Percentiles rank a stretch among this genome's conserved stretches.
Conservation (phyloP, 2,329 filamentous ascomycete genomes). For the Fusarium pseudocircinatum region DNA sequence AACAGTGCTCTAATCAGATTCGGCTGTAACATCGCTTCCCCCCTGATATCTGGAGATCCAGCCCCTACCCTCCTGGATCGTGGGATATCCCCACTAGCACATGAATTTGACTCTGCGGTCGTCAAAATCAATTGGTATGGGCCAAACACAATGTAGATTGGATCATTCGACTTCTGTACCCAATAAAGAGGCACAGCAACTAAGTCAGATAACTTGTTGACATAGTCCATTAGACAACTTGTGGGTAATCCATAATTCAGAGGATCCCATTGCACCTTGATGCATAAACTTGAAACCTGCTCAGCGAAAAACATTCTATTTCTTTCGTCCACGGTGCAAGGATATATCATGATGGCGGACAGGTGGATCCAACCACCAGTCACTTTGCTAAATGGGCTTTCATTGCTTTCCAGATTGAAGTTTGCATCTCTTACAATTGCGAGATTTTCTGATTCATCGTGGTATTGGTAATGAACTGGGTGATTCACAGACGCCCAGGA, state of each 20-base stretch:
- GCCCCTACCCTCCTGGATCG: neutral
- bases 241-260: neutral
- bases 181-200: neutral
- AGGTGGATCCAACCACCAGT: neutral
- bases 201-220: neutral
- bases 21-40: neutral
- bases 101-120: accelerated
- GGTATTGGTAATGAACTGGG: accelerated
- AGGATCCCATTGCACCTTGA: neutral
- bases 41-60: neutral
- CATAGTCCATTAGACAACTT: neutral
- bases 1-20: neutral
- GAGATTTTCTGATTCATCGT: neutral
- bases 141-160: neutral
- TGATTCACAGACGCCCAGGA: neutral
- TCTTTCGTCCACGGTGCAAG: accelerated
- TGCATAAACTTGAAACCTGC: accelerated
- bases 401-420: accelerated
- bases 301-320: accelerated
- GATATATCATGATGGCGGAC: neutral
- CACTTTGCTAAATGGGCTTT: neutral
- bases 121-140: neutral
- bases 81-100: accelerated
- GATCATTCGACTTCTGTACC: neutral
- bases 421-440: neutral